Evolutionary conservation across 2,329 filamentous ascomycete genomes (phyloP).

Genomic region (Sporothrix protearum): DNA sequence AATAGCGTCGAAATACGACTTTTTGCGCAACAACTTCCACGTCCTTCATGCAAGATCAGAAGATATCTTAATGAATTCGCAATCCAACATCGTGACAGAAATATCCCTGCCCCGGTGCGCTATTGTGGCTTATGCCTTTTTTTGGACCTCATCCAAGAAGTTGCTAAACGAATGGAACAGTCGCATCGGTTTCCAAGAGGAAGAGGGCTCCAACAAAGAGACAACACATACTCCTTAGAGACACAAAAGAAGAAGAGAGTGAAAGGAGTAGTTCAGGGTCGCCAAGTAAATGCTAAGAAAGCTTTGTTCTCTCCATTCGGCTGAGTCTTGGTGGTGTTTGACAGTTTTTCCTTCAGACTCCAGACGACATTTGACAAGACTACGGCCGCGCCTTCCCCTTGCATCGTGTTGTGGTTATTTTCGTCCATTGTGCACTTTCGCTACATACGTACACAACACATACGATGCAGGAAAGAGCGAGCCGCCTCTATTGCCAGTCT

Average conservation of each 20-base stretch:
- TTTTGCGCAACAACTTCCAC: background rate
- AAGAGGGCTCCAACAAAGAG: background rate
- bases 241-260: background rate
- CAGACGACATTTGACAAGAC: slow-evolving; percentile 8
- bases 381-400: background rate
- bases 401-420: background rate
- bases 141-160: background rate
- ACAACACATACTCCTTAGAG: no score
- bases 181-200: slow-evolving; percentile 5
- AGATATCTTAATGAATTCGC: no score
- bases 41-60: no score
- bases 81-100: background rate
- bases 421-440: background rate
- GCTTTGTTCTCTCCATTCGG: background rate
- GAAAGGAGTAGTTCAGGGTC: background rate
- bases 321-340: background rate
- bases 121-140: background rate
- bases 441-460: no score
- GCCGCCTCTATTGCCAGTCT: background rate
- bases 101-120: background rate
- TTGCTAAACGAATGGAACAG: slow-evolving; percentile 18
- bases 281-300: background rate
- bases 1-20: background rate
- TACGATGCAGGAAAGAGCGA: background rate
- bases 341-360: background rate